Percentiles rank a stretch among this genome's conserved stretches.
Conservation (phyloP, 2,329 filamentous ascomycete species). For the Aspergillus persii region DNA sequence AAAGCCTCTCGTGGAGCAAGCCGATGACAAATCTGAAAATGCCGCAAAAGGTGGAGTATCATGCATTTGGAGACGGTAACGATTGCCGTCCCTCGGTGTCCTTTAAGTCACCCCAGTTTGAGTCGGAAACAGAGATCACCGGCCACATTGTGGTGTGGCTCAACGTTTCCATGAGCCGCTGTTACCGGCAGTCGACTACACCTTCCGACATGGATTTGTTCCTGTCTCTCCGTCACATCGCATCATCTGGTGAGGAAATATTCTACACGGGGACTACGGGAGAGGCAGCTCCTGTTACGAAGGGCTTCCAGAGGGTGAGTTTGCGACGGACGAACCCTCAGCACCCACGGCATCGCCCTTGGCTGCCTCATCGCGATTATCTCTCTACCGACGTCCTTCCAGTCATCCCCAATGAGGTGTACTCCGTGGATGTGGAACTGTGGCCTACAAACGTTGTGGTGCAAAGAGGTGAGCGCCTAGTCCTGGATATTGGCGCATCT, state of each 20-base stretch:
- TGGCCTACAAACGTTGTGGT: slow-evolving; percentile 27
- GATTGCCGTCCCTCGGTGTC: not conserved
- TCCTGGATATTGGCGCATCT: no score
- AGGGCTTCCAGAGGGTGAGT: slow-evolving; percentile 49
- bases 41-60: no score
- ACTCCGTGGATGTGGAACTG: slow-evolving; percentile 46
- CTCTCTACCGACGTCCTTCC: slow-evolving; percentile 36
- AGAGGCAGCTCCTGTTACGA: slow-evolving; percentile 51
- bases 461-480: no score
- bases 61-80: not conserved
- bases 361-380: slow-evolving; percentile 49
- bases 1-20: no score
- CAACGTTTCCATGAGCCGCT: slow-evolving; percentile 49
- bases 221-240: slow-evolving; percentile 52
- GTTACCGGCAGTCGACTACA: slow-evolving; percentile 33
- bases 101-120: slow-evolving; percentile 29
- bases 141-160: slow-evolving; percentile 64
- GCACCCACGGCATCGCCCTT: slow-evolving; percentile 42
- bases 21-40: no score
- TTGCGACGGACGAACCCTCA: slow-evolving; percentile 27
- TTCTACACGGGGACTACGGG: slow-evolving; percentile 54
- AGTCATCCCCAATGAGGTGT: slow-evolving; percentile 47
- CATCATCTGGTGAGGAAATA: slow-evolving; percentile 47
- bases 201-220: slow-evolving; percentile 53
- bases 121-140: slow-evolving; percentile 51